A percentile compares a stretch with the other conserved stretches of the same genome.
Evolutionary conservation across 352 stramenopile genomes (phyloP).

Genomic region (Pythium rishiriense): DNA sequence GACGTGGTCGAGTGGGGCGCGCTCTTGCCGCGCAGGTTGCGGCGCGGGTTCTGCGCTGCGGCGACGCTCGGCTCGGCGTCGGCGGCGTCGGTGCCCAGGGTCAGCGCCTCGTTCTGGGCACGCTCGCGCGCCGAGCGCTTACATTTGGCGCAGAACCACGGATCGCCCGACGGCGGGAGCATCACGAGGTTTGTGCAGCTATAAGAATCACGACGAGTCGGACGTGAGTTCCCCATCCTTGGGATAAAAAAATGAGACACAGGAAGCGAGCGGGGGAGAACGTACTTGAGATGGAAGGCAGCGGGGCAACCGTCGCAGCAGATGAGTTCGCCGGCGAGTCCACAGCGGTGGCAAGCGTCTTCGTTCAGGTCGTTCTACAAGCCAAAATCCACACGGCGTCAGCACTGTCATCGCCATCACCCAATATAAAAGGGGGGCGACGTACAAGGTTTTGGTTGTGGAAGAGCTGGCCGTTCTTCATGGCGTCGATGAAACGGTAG

Average conservation of each 20-base stretch:
- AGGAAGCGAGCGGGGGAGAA: background rate
- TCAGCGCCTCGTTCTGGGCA: conserved; percentile 10
- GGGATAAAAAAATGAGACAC: too few relatives aligned
- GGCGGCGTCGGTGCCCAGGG: too few relatives aligned
- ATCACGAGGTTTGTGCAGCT: conserved; percentile 71
- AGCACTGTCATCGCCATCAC: too few relatives aligned
- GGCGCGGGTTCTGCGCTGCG: conserved; percentile 15
- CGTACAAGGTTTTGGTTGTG: conserved; percentile 61
- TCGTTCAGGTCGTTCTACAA: conserved; percentile 77
- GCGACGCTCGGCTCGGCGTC: background rate
- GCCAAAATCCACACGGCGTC: background rate
- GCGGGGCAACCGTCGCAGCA: conserved; percentile 81
- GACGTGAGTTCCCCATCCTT: too few relatives aligned
- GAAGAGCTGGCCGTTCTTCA: conserved; percentile 61
- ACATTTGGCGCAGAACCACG: conserved; percentile 74
- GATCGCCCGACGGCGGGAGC: conserved; percentile 46
- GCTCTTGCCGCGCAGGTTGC: conserved; percentile 46
- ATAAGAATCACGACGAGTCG: too few relatives aligned
- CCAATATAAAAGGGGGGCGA: background rate
- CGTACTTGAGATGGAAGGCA: conserved; percentile 71
- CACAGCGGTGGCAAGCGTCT: conserved; percentile 76
- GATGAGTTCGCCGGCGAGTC: conserved; percentile 68
- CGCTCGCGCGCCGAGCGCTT: conserved; percentile 46
- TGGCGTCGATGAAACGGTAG: conserved; percentile 63
- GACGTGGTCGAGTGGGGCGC: conserved; percentile 12